phyloP scores from a whole-genome alignment of 2,329 filamentous ascomycete genomes.

The Fusarium secorum region DNA sequence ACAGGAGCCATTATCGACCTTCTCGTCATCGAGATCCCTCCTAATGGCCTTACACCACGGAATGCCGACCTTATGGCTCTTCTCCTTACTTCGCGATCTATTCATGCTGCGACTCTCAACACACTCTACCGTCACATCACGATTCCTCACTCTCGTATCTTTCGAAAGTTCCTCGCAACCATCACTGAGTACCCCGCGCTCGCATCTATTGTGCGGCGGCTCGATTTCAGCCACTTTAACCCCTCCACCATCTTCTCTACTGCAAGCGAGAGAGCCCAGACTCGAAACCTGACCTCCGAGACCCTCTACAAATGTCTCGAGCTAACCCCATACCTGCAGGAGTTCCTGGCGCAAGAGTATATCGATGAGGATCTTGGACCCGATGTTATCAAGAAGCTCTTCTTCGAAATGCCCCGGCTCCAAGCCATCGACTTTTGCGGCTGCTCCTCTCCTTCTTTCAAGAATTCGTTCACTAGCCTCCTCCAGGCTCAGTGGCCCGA shows the following conservation, averaged over 20 bases:
- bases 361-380: constrained; percentile 77
- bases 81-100: constrained; percentile 75
- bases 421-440: constrained; percentile 79
- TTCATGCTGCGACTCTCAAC: constrained; percentile 76
- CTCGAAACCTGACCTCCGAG: constrained; percentile 77
- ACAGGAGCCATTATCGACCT: constrained; percentile 77
- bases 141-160: constrained; percentile 83
- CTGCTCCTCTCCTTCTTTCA: constrained; percentile 74
- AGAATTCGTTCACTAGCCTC: constrained; percentile 67
- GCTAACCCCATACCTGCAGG: constrained; percentile 75
- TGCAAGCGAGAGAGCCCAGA: constrained; percentile 76
- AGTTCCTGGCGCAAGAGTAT: constrained; percentile 83
- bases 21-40: constrained; percentile 75
- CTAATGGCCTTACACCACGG: constrained; percentile 75
- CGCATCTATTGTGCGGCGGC: constrained; percentile 77
- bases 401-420: constrained; percentile 70
- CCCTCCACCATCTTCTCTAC: constrained; percentile 79
- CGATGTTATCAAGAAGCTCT: constrained; percentile 74
- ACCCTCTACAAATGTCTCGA: constrained; percentile 76
- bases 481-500: constrained; percentile 62
- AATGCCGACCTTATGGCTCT: constrained; percentile 82
- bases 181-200: constrained; percentile 71
- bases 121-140: constrained; percentile 83
- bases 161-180: constrained; percentile 80
- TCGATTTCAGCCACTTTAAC: constrained; percentile 89